Evolutionary conservation across 164 flowering plant species (phyloP), one percentile per base, ranked within the genome.

Genomic region (Piper longum): DNA sequence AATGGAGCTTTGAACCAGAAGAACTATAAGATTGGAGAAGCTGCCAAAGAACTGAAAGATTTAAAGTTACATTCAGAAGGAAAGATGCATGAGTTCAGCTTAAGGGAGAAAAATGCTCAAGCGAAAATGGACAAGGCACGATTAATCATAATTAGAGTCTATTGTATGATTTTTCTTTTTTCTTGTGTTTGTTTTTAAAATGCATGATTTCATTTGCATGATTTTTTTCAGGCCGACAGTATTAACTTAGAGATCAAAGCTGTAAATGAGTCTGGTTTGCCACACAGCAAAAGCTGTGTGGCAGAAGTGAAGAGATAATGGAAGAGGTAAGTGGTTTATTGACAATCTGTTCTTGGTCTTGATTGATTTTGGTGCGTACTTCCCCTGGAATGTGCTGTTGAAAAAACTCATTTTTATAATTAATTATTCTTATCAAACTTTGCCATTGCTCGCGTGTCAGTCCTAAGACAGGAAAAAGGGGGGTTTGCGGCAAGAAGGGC

Each of bases 111-210:
- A 66, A 77, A 82, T 57, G 77, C 86, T 61, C 85, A 85, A 74
- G 81, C 82, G 60, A 63, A 79, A 67, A 70, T 86, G 51, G 72
- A 74, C 4, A 86, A 89, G 93, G 98, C 89, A 80, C 45, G 40
- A 18, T 43, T 62, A 5, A 5, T 43, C n/a, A 7, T 61, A 0
- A 13, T 6, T 7, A 7, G 14, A 0, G 52, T 58, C 9, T 52
- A 41, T 58, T 41, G 40, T 62, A 41, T n/a, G 13, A 55, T 36
- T n/a, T n/a, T 16, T 16, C 39, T 26, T 16, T 12, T 26, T 1
- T 40, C 52, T 36, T 51, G 52, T 8, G 8, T 66, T 5, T 19
- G 39, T 40, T 56, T 55, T 40, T 42, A 11, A 3, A 42, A 44
- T 51, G 52, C 17, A 26, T 64, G 41, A 26, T 61, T 17, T 55